These are phyloP conservation scores for Rhodomyrtus psidioides DNA, from an alignment of 441 rosid genomes.

Conservation along the genomic window DNA sequence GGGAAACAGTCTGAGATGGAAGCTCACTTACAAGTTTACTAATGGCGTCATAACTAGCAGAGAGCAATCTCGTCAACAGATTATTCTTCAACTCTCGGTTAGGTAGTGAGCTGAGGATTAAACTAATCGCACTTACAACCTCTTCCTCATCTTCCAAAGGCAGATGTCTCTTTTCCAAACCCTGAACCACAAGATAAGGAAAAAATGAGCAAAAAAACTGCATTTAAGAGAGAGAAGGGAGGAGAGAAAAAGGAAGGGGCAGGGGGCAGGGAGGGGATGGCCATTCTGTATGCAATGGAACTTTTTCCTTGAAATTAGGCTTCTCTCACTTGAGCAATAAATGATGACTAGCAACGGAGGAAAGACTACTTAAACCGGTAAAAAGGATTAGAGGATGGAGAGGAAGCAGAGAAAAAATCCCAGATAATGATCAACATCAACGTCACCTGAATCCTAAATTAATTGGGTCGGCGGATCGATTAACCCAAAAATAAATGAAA, in stretches of 20 bases:
- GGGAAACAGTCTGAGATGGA: background rate
- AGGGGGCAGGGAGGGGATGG: no score
- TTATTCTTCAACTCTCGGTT: slow-evolving; percentile 74
- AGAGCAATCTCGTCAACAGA: slow-evolving; percentile 70
- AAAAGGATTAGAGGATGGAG: background rate
- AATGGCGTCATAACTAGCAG: slow-evolving; percentile 80
- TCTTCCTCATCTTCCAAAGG: slow-evolving; percentile 93
- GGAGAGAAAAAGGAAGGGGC: background rate
- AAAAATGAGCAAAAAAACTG: background rate
- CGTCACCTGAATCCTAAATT: no score
- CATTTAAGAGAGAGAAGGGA: background rate
- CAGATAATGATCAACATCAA: no score
- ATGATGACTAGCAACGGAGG: background rate
- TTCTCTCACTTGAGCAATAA: background rate
- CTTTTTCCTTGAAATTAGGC: background rate
- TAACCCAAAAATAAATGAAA: no score
- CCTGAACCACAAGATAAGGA: slow-evolving; percentile 36
- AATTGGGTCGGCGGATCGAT: no score
- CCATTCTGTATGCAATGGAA: background rate
- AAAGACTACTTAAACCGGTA: background rate
- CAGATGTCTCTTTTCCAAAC: slow-evolving; percentile 68
- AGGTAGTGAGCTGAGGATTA: slow-evolving; percentile 57
- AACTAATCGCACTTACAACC: slow-evolving; percentile 73
- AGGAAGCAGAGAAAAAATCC: background rate
- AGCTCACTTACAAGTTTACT: slow-evolving; percentile 70